Evolutionary conservation across 2,329 filamentous ascomycete species (phyloP).

Genomic region (Lasiodiplodia theobromae): DNA sequence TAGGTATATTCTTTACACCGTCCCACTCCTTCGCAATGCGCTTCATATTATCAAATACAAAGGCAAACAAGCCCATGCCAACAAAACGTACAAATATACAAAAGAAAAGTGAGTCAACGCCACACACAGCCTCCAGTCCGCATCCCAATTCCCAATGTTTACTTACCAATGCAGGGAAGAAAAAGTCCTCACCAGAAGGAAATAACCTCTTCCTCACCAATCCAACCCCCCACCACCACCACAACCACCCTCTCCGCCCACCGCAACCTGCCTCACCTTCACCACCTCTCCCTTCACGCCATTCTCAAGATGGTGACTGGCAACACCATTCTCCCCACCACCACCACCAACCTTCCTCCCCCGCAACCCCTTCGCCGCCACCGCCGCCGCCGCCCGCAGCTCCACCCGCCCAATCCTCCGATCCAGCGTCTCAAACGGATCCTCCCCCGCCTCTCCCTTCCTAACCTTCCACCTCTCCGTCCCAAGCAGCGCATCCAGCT

Average conservation of each 20-base stretch:
- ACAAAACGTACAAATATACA: too few relatives aligned
- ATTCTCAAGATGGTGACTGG: slow-evolving; percentile 48
- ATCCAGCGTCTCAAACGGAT: slow-evolving; percentile 64
- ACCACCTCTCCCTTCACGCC: slow-evolving; percentile 51
- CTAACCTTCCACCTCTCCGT: slow-evolving; percentile 81
- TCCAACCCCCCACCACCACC: slow-evolving; percentile 48
- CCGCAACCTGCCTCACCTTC: slow-evolving; percentile 54
- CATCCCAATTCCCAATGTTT: too few relatives aligned
- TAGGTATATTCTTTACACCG: neutral
- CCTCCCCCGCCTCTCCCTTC: slow-evolving; percentile 66
- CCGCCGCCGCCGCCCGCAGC: slow-evolving; percentile 60
- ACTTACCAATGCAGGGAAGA: too few relatives aligned
- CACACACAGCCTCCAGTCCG: too few relatives aligned
- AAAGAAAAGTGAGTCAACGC: too few relatives aligned
- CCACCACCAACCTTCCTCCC: slow-evolving; percentile 32
- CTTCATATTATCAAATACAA: neutral
- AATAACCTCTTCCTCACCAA: slow-evolving; percentile 43
- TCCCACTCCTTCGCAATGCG: neutral
- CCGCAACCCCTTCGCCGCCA: slow-evolving; percentile 43
- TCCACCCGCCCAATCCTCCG: slow-evolving; percentile 57
- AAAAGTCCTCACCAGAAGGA: too few relatives aligned
- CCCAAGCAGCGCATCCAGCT: slow-evolving; percentile 79
- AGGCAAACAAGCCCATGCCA: too few relatives aligned
- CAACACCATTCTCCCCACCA: too few relatives aligned
- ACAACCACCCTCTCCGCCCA: slow-evolving; percentile 52